These are phyloP conservation scores for Cetradonia linearis DNA, from an alignment of 495 filamentous ascomycete genomes.

Conservation along the genomic window DNA sequence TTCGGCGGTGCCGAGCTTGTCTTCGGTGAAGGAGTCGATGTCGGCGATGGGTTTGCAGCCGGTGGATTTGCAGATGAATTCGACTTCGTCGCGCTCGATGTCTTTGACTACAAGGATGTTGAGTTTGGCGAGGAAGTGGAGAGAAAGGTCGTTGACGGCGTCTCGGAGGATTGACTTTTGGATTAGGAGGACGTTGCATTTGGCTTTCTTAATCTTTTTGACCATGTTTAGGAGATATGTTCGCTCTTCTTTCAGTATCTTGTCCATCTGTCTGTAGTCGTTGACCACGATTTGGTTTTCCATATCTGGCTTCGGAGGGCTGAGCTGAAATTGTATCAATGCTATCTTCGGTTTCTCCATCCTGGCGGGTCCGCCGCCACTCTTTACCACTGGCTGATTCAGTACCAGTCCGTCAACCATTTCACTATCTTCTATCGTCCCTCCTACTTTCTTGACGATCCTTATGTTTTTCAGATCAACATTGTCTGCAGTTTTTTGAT, in stretches of 20 bases:
- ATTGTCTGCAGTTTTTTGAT: conserved; percentile 88
- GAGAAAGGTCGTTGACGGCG: conserved; percentile 90
- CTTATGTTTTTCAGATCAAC: conserved; percentile 93
- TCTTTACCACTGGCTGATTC: conserved; percentile 88
- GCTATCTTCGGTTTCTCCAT: conserved; percentile 98
- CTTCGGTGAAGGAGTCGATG: conserved; percentile 96
- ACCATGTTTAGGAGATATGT: conserved; percentile 96
- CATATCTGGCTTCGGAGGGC: conserved; percentile 98
- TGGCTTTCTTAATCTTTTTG: conserved; percentile 99
- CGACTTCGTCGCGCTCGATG: conserved; percentile 95
- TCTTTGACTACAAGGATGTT: conserved; percentile 95
- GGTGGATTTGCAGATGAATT: conserved; percentile 96
- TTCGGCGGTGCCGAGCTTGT: conserved; percentile 95
- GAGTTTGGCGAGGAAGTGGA: conserved; percentile 95
- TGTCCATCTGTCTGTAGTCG: conserved; percentile 99
- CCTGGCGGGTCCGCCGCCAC: conserved; percentile 76
- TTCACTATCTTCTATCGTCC: conserved; percentile 96
- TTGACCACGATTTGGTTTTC: conserved; percentile 98
- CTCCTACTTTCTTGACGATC: conserved; percentile 95
- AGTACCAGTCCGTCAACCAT: conserved; percentile 92
- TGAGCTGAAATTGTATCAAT: conserved; percentile 96
- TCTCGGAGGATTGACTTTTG: conserved; percentile 97
- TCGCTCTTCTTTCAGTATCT: conserved; percentile 97
- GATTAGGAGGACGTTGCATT: conserved; percentile 96
- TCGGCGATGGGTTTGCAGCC: conserved; percentile 99